phyloP scores from a whole-genome alignment of 352 stramenopile genomes.

The Globisporangium canariense region DNA sequence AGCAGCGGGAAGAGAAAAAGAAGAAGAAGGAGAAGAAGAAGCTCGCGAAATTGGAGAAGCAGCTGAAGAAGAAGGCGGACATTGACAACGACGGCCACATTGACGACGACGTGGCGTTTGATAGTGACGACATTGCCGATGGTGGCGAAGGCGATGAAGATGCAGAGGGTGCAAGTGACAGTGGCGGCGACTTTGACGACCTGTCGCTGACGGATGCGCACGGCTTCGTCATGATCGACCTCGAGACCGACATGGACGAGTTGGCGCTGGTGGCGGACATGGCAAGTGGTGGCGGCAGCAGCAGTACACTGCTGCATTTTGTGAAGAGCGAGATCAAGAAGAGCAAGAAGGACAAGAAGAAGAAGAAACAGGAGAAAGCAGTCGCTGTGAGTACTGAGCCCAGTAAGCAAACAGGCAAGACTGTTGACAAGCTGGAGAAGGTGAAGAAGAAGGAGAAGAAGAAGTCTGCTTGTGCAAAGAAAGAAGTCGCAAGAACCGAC shows the following conservation, averaged over 20 bases:
- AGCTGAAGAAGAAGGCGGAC: constrained; percentile 28
- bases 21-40: constrained; percentile 15
- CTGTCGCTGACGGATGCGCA: constrained; percentile 25
- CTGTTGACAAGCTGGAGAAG: background rate
- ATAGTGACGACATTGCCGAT: constrained; percentile 16
- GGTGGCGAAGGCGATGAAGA: background rate
- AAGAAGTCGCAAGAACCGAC: background rate
- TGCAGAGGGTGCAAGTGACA: background rate
- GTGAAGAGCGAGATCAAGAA: constrained; percentile 1
- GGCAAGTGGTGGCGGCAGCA: constrained; percentile 16
- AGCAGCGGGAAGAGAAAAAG: constrained; percentile 19
- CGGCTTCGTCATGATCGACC: constrained; percentile 39
- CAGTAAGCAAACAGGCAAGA: background rate
- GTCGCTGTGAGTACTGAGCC: background rate
- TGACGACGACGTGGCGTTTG: constrained; percentile 26
- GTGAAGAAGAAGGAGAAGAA: background rate
- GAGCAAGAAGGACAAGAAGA: constrained; percentile 17
- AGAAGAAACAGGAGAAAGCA: constrained; percentile 20
- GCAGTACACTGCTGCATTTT: background rate
- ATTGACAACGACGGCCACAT: constrained; percentile 27
- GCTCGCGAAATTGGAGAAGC: constrained; percentile 24
- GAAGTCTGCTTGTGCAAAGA: background rate
- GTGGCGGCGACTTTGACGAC: background rate
- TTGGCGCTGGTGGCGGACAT: constrained; percentile 28
- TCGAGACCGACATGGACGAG: constrained; percentile 42